phyloP scores from a whole-genome alignment of 1,284 basidiomycete genomes.

The Pascua sp. region DNA sequence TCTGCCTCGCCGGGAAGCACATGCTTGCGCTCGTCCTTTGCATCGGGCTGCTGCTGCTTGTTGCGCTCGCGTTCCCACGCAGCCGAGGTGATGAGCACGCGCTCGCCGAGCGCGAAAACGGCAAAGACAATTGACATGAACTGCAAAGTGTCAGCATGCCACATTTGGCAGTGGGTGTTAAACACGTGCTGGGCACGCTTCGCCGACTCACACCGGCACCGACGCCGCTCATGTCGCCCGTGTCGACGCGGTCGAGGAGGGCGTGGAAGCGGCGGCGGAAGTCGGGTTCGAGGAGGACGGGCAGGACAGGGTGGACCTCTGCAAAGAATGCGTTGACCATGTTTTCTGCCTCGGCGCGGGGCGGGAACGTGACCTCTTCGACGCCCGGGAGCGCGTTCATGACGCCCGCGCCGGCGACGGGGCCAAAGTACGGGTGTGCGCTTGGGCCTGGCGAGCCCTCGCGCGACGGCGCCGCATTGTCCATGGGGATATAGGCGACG shows the following conservation, averaged over 20 bases:
- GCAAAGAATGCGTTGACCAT: constrained; percentile 81
- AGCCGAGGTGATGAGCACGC: constrained; percentile 54
- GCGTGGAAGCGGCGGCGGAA: constrained; percentile 68
- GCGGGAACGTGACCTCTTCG: constrained; percentile 81
- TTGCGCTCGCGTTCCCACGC: constrained; percentile 59
- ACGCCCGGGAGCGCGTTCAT: constrained; percentile 73
- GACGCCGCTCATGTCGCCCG: constrained; percentile 18
- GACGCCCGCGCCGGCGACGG: constrained; percentile 81
- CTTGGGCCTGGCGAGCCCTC: constrained; percentile 9
- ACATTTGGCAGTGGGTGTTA: background rate
- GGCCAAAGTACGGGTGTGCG: constrained; percentile 69
- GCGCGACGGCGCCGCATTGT: background rate
- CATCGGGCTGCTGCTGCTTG: constrained; percentile 49
- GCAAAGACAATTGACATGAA: constrained; percentile 82
- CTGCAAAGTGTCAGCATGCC: constrained; percentile 58
- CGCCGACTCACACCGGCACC: constrained; percentile 15
- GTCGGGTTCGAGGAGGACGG: constrained; percentile 73
- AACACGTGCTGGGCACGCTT: too few species aligned
- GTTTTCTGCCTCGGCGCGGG: constrained; percentile 74
- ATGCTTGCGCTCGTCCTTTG: constrained; percentile 23
- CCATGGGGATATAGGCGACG: constrained; percentile 11
- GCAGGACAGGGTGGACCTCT: constrained; percentile 77
- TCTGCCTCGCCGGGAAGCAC: constrained; percentile 43
- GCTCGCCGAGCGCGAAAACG: constrained; percentile 72
- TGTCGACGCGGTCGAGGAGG: constrained; percentile 62